A percentile compares a stretch with the other conserved stretches of the same genome.
Evolutionary conservation across 2,329 filamentous ascomycete genomes (phyloP).

Genomic region (Xylaria sp.): DNA sequence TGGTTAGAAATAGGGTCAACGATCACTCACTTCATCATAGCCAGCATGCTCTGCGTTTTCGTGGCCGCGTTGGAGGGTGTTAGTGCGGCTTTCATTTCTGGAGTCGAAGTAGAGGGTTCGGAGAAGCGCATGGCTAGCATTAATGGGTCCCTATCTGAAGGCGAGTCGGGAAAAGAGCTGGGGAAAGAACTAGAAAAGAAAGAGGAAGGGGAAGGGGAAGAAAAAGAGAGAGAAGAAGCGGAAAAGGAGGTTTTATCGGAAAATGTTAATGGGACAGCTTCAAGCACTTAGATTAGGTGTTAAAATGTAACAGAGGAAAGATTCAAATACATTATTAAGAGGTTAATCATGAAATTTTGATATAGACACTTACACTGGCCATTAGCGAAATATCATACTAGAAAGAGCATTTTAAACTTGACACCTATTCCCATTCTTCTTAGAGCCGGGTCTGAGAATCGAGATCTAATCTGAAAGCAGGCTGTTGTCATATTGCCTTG

Average conservation of each 20-base stretch:
- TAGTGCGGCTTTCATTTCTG: conserved; percentile 83
- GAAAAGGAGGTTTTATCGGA: conserved; percentile 13
- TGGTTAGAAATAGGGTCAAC: conserved; percentile 98
- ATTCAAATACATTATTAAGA: neutral
- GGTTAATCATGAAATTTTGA: neutral
- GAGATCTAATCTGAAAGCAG: no score
- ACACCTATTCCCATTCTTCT: neutral
- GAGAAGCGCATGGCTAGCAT: conserved; percentile 23
- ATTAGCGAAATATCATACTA: neutral
- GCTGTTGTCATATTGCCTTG: no score
- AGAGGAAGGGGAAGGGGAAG: neutral
- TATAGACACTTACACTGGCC: neutral
- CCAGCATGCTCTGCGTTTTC: conserved; percentile 88
- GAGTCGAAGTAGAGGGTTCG: conserved; percentile 72
- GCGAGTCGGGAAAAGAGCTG: neutral
- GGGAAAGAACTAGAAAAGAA: conserved; percentile 13
- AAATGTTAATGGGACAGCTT: conserved; percentile 20
- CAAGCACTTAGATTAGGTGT: conserved; percentile 29
- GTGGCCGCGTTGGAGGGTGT: conserved; percentile 88
- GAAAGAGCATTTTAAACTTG: no score
- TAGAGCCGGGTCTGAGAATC: neutral
- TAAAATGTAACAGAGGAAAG: conserved; percentile 18
- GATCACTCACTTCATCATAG: conserved; percentile 95
- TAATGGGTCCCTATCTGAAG: conserved; percentile 31
- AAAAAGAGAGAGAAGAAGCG: neutral